Base-by-base conservation (phyloP, 805 yeast genomes). In the Brettanomyces sp. region DNA sequence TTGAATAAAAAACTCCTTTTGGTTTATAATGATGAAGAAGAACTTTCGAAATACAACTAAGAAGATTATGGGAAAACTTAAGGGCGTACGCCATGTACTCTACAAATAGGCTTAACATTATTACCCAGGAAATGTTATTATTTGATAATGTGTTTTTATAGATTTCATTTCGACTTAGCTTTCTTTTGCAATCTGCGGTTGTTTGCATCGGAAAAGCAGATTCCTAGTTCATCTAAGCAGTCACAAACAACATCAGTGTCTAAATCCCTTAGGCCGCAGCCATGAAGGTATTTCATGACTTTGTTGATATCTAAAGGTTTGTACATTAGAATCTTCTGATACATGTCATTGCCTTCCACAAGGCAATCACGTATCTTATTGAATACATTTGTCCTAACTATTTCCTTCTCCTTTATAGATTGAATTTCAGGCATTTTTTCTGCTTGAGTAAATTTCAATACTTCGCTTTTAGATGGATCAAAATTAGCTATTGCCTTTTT, bases 151-250 rank as follows among this genome's bases (percentile, higher is more conserved):
- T 12, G 8, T 38, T n/a, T 36, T 12, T 13, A 38, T 38, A 18
- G 13, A 38, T 28, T 28, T 28, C 11, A 28, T 9, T 28, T 28
- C 32, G 32, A 28, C 11, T 28, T 28, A 28, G 9, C 11, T 28
- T 28, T 28, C 41, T 6, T 23, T 22, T 39, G 21, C 42, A 25
- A 11, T 12, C 18, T 22, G 7, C 14, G 18, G 5, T 24, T n/a
- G 24, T 30, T 25, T 13, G 28, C 28, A 7, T 47, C 52, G 1
- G 60, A 54, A 51, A 57, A 54, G 48, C 60, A 54, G 4, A 62
- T 44, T 3, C 67, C 66, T 37, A 59, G 39, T 21, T 52, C 53
- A 43, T 64, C 67, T 28, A 63, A 46, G 39, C 56, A 53, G 5
- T 55, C 55, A 11, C 53, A 44, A 4, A 63, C 48, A 23, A 55